Conservation (phyloP, 345 rosid species). For the Carallia brachiata region DNA sequence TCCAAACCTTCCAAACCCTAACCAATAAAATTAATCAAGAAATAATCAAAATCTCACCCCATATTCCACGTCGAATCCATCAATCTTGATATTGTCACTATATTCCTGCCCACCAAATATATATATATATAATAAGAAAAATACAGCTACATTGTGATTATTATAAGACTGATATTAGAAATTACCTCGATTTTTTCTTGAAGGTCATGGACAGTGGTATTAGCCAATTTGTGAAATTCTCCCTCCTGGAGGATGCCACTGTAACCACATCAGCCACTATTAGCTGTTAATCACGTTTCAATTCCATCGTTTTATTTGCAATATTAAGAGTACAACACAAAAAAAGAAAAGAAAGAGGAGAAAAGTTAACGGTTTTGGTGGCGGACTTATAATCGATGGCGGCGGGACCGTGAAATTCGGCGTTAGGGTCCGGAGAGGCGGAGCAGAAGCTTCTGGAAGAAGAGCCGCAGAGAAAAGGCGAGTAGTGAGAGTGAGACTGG, state of each 20-base stretch:
- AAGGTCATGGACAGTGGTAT: constrained; percentile 63
- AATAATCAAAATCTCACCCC: constrained; percentile 53
- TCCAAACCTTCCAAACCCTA: not conserved
- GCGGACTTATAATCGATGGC: constrained; percentile 54
- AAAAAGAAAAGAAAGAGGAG: not conserved
- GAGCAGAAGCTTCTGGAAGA: constrained; percentile 52
- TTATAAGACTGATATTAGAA: not conserved
- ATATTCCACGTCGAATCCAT: constrained; percentile 88
- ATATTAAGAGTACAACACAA: not conserved
- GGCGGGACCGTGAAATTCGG: constrained; percentile 42
- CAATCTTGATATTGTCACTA: constrained; percentile 68
- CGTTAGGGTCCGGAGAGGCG: constrained; percentile 17
- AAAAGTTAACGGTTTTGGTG: not conserved
- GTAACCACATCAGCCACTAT: constrained; percentile 38
- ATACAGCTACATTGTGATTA: not conserved
- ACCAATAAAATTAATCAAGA: not conserved
- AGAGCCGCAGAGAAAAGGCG: not conserved
- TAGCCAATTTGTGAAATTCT: constrained; percentile 79
- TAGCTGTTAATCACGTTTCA: not conserved
- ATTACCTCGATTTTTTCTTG: constrained; percentile 83
- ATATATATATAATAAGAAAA: no score
- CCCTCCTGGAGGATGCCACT: constrained; percentile 79
- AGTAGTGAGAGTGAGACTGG: not conserved
- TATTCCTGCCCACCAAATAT: constrained; percentile 59
- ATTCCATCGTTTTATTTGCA: no score